phyloP scores from a whole-genome alignment of 495 filamentous ascomycete species.

The Podospora pseudocomata region DNA sequence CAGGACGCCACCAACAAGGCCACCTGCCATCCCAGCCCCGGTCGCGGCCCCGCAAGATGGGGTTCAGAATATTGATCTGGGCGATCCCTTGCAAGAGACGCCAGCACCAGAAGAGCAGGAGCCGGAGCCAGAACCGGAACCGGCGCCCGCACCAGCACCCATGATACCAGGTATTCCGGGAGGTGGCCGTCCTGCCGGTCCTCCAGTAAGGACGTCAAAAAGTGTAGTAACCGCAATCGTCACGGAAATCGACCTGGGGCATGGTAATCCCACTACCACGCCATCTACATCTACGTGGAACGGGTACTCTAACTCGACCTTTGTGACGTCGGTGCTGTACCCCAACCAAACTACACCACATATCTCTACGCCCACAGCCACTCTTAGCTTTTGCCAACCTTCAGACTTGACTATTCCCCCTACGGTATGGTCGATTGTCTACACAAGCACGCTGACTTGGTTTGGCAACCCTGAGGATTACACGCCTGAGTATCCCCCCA shows the following conservation, averaged over 20 bases:
- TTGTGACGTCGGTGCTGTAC: constrained; percentile 1
- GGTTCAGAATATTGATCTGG: not conserved
- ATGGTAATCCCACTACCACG: not conserved
- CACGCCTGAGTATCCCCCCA: constrained; percentile 40
- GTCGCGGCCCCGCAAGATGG: not conserved
- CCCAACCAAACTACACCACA: constrained; percentile 16
- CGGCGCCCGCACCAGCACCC: not conserved
- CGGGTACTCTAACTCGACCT: not conserved
- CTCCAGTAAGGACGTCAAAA: not conserved
- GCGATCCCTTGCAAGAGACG: not conserved
- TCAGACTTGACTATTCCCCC: constrained; percentile 12
- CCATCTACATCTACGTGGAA: not conserved
- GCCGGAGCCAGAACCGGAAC: too few relatives aligned
- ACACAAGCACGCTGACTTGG: constrained; percentile 47
- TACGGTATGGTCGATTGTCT: constrained; percentile 38
- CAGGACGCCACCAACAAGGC: not conserved
- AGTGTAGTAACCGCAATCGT: not conserved
- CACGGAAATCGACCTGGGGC: constrained; percentile 10
- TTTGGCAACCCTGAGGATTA: constrained; percentile 41
- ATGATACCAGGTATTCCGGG: not conserved
- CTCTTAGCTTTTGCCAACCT: constrained; percentile 20
- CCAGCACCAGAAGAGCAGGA: not conserved
- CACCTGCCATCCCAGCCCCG: not conserved
- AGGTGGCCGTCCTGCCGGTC: not conserved
- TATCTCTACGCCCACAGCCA: not conserved